Conservation (phyloP, 2,329 filamentous ascomycete species). For the Fonsecaea monophora region DNA sequence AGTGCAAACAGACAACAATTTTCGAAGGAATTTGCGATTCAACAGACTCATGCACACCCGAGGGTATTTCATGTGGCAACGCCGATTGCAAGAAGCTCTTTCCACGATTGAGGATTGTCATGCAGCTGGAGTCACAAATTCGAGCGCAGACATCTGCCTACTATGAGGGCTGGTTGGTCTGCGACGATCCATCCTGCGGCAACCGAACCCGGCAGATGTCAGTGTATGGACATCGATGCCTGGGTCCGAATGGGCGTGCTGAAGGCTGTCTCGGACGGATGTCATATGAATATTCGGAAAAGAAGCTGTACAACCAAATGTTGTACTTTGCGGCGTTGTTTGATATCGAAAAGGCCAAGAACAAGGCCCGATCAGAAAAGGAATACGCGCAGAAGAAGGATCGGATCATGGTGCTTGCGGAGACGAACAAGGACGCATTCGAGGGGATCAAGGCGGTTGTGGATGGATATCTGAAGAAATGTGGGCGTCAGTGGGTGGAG, state of each 20-base stretch:
- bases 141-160: constrained; percentile 79
- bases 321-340: constrained; percentile 85
- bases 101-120: constrained; percentile 74
- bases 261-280: constrained; percentile 85
- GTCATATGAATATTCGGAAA: constrained; percentile 86
- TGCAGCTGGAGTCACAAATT: constrained; percentile 86
- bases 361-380: constrained; percentile 57
- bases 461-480: constrained; percentile 84
- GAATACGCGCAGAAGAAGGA: constrained; percentile 64
- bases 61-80: constrained; percentile 75
- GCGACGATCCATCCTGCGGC: constrained; percentile 86
- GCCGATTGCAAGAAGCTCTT: constrained; percentile 69
- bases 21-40: constrained; percentile 77
- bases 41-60: constrained; percentile 68
- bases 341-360: constrained; percentile 82
- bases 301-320: constrained; percentile 92
- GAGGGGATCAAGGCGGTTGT: constrained; percentile 76
- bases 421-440: constrained; percentile 83
- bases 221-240: constrained; percentile 87
- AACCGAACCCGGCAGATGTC: constrained; percentile 88
- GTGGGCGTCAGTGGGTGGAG: constrained; percentile 88
- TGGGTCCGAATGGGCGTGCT: constrained; percentile 84
- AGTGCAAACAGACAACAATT: constrained; percentile 72
- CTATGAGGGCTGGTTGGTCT: constrained; percentile 90
- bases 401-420: constrained; percentile 73